Conservation (phyloP, 2,329 filamentous ascomycete genomes). For the Arthrobotrys iridis region DNA sequence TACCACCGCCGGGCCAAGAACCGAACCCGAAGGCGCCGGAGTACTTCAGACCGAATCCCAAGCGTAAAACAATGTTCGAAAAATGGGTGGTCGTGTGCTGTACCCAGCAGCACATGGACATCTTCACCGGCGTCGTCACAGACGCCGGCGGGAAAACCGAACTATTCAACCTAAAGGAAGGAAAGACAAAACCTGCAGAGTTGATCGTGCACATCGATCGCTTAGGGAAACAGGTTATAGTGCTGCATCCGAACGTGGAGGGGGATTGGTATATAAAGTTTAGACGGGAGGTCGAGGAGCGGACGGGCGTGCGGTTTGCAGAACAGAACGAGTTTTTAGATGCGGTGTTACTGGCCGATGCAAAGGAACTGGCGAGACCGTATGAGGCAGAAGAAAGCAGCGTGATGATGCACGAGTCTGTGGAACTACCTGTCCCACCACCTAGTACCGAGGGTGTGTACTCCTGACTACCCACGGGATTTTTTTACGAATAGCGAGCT, state of each 20-base stretch:
- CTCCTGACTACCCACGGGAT: not conserved
- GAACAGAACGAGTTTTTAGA: constrained; percentile 93
- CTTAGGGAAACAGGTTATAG: constrained; percentile 22
- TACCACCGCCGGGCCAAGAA: constrained; percentile 80
- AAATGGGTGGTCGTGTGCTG: constrained; percentile 91
- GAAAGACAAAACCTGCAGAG: constrained; percentile 75
- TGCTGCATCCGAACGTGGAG: constrained; percentile 59
- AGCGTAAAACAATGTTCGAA: constrained; percentile 77
- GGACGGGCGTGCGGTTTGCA: constrained; percentile 82
- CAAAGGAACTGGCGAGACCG: constrained; percentile 74
- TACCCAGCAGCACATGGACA: constrained; percentile 74
- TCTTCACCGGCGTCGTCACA: constrained; percentile 77
- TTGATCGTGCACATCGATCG: constrained; percentile 67
- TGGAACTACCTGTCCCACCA: constrained; percentile 62
- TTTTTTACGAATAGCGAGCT: not conserved
- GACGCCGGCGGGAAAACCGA: constrained; percentile 85
- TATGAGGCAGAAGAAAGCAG: constrained; percentile 64
- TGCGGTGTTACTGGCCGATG: constrained; percentile 83
- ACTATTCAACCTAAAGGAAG: constrained; percentile 70
- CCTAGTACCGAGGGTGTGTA: constrained; percentile 58
- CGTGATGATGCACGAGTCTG: constrained; percentile 16
- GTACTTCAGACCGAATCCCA: constrained; percentile 76
- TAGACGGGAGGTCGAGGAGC: constrained; percentile 56
- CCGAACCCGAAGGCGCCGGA: constrained; percentile 73
- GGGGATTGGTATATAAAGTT: constrained; percentile 33